phyloP scores from a whole-genome alignment of 371 early-diverging fungal genomes.

The Mucor plumbeus region DNA sequence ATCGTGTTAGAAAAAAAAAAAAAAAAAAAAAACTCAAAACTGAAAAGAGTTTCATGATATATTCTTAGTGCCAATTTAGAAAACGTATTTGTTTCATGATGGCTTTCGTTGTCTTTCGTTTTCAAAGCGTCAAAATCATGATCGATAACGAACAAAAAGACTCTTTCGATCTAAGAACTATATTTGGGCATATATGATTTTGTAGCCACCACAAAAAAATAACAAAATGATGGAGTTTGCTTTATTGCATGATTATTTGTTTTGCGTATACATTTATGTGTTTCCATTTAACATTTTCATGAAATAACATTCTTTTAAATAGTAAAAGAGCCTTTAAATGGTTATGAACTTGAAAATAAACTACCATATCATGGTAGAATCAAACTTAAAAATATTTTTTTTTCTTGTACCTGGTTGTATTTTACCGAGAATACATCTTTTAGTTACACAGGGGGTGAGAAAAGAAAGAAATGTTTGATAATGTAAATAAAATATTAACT shows the following conservation, averaged over 20 bases:
- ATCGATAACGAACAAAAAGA: neutral
- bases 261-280: no score
- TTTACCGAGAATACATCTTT: neutral
- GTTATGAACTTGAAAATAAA: neutral
- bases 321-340: neutral
- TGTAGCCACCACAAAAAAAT: conserved; percentile 3
- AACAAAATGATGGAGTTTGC: neutral
- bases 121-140: neutral
- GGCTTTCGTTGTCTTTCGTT: no score
- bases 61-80: conserved; percentile 4
- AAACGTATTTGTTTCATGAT: neutral
- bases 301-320: neutral
- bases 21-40: neutral
- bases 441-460: neutral
- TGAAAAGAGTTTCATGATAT: conserved; percentile 1
- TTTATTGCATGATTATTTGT: neutral
- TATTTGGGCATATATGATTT: neutral
- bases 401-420: neutral
- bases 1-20: neutral
- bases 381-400: neutral
- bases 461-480: neutral
- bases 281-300: no score
- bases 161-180: neutral
- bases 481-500: no score
- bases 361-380: neutral